Percentiles rank a stretch among this genome's conserved stretches.
Evolutionary conservation across 2,329 filamentous ascomycete species (phyloP).

Genomic region (Plectosphaerella plurivora): DNA sequence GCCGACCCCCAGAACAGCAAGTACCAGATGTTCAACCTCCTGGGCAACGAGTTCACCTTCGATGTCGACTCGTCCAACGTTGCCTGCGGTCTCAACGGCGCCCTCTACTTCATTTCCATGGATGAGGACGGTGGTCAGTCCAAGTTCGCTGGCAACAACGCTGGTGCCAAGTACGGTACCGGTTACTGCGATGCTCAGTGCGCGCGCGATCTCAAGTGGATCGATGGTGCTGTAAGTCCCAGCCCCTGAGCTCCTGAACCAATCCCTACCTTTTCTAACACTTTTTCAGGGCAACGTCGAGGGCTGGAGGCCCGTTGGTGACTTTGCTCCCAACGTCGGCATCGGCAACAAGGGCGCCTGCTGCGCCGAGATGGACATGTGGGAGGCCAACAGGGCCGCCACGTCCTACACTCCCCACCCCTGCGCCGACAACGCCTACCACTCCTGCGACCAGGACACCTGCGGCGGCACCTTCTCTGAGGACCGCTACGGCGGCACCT

Average conservation of each 20-base stretch:
- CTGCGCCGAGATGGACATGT: conserved; percentile 61
- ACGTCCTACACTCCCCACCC: conserved; percentile 63
- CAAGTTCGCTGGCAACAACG: conserved; percentile 45
- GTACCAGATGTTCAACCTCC: conserved; percentile 62
- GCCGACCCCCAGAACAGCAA: conserved; percentile 43
- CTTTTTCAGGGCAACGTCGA: conserved; percentile 41
- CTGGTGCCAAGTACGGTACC: conserved; percentile 55
- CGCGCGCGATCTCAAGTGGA: conserved; percentile 51
- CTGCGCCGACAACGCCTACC: conserved; percentile 46
- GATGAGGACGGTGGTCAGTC: conserved; percentile 49
- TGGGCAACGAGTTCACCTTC: conserved; percentile 67
- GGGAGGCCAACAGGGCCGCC: conserved; percentile 60
- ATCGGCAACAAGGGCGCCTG: conserved; percentile 47
- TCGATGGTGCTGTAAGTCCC: conserved; percentile 38
- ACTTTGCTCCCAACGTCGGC: conserved; percentile 39
- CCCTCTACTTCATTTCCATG: conserved; percentile 63
- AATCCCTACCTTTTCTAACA: not conserved
- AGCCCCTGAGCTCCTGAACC: not conserved
- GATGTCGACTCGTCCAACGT: conserved; percentile 66
- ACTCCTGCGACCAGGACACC: conserved; percentile 42
- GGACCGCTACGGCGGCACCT: conserved; percentile 56
- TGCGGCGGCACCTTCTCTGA: conserved; percentile 50
- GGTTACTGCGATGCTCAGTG: conserved; percentile 50
- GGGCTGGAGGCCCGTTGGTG: conserved; percentile 32
- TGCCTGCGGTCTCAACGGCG: conserved; percentile 67